Base-by-base conservation (phyloP, 1,284 basidiomycete species). In the Cutaneotrichosporon curvatum region DNA sequence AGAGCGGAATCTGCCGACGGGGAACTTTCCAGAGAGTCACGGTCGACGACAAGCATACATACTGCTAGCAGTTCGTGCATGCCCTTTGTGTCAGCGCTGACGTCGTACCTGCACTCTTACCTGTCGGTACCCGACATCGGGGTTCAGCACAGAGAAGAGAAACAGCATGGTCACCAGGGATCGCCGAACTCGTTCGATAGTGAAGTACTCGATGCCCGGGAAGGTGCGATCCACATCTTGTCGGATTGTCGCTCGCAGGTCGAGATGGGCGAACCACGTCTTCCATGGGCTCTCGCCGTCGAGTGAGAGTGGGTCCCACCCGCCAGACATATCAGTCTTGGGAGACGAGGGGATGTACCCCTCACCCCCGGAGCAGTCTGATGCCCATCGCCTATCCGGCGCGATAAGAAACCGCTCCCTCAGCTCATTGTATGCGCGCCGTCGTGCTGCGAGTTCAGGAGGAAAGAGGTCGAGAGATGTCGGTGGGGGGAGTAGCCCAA, bases 161-260 rank as follows among this genome's bases (percentile, higher is more conserved):
- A 88, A 92, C 15, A 96, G 75, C 22, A 92, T 81, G 55, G 88
- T 85, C 0, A 85, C 85, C 35, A 95, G 74, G 61, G 84, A 81
- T n/a, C 76, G 74, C 62, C 88, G 86, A 2, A 90, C 81, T 18
- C 81, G 76, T 20, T 77, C 66, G 18, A 81, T 76, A 21, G 84
- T 81, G 67, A 95, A 96, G 73, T 91, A 95, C 3, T 77, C 76
- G 43, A 92, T 82, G 53, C 95, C 91, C 9, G 91, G 91, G 64
- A 94, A 95, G 80, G 91, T 95, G 60, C 91, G 78, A 59, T 92
- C 87, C 0, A 96, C 91, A 65, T 96, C 91, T 68, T 92, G 87
- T 19, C 81, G 72, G 45, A 96, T 94, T 4, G 81, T 85, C 63
- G 84, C 88, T 16, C 88, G 78, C 28, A 94, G 74, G 44, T 95